phyloP scores from a whole-genome alignment of 2,329 filamentous ascomycete species.

The Rosellinia necatrix region DNA sequence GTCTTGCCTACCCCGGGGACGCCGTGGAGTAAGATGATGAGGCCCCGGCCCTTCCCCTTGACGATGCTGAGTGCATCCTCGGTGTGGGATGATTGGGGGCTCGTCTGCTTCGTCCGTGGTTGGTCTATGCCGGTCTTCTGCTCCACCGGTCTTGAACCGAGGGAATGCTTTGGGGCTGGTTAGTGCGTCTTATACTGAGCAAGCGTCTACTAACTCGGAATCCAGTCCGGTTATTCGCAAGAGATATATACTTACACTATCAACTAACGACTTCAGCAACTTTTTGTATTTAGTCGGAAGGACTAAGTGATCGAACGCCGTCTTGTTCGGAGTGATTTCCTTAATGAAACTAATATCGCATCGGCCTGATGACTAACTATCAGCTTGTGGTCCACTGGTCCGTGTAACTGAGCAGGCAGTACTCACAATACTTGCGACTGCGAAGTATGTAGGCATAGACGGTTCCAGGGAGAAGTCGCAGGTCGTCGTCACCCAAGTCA shows the following conservation, averaged over 20 bases:
- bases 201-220: neutral
- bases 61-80: constrained; percentile 25
- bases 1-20: constrained; percentile 30
- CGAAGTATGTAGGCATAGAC: constrained; percentile 24
- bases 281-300: constrained; percentile 14
- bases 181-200: neutral
- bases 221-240: neutral
- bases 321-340: constrained; percentile 14
- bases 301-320: constrained; percentile 22
- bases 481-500: constrained; percentile 18
- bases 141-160: constrained; percentile 16
- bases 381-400: neutral
- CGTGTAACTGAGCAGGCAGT: too few species aligned
- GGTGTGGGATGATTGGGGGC: neutral
- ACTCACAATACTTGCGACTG: constrained; percentile 25
- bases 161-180: constrained; percentile 7
- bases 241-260: constrained; percentile 10
- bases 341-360: constrained; percentile 17
- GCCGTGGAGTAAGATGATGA: constrained; percentile 29
- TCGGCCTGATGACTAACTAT: constrained; percentile 1
- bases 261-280: constrained; percentile 17
- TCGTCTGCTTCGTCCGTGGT: neutral
- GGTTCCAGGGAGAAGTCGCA: constrained; percentile 16
- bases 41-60: constrained; percentile 37
- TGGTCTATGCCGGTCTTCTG: constrained; percentile 11